phyloP scores from a whole-genome alignment of 176 grass and related monocot species.

The Dactylis glomerata region DNA sequence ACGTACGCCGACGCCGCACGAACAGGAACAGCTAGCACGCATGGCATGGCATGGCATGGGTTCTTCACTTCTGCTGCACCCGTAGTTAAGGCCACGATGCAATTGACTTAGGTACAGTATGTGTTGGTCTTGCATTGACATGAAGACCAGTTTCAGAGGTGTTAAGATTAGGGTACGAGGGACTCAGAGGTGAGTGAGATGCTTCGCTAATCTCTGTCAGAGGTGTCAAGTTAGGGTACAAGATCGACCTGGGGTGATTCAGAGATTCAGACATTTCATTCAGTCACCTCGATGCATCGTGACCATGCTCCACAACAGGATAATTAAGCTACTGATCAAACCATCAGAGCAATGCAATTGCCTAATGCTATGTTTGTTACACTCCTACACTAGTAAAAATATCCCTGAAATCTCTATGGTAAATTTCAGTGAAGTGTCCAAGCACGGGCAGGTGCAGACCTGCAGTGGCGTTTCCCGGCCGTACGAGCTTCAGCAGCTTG shows the following conservation, averaged over 20 bases:
- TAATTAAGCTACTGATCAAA: too few relatives aligned
- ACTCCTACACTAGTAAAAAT: too few relatives aligned
- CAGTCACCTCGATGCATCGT: not conserved
- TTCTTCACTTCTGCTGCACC: not conserved
- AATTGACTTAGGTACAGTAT: not conserved
- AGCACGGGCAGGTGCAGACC: not conserved
- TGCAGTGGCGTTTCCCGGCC: not conserved
- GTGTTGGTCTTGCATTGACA: not conserved
- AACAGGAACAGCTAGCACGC: too few relatives aligned
- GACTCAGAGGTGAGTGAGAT: not conserved
- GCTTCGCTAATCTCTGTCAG: not conserved
- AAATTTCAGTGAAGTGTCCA: not conserved
- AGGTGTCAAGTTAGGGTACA: too few relatives aligned
- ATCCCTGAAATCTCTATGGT: not conserved
- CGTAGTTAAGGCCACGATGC: not conserved
- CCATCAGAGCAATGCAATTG: too few relatives aligned
- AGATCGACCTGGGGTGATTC: too few relatives aligned
- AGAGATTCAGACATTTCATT: too few relatives aligned
- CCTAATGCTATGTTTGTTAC: too few relatives aligned
- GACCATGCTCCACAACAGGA: not conserved
- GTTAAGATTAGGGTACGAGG: too few relatives aligned
- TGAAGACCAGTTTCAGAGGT: not conserved
- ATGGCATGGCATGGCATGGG: too few relatives aligned
- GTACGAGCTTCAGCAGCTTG: not conserved
- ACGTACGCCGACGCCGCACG: not conserved